Percentiles rank a stretch among this genome's conserved stretches.
phyloP scores from a whole-genome alignment of 345 rosid genomes.

The Salix dunnii region DNA sequence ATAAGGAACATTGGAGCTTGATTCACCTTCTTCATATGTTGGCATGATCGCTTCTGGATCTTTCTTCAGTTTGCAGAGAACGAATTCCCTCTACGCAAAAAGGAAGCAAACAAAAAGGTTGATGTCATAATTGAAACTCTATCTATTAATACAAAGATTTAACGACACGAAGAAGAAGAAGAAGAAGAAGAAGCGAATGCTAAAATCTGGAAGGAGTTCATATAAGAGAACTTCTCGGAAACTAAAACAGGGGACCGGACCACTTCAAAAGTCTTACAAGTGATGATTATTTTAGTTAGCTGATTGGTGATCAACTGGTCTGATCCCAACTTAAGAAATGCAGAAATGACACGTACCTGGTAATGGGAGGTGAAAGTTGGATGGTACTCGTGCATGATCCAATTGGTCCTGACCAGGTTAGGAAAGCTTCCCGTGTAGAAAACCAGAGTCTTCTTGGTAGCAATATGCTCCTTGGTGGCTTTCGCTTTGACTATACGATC shows the following conservation, averaged over 20 bases:
- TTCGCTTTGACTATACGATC: not conserved
- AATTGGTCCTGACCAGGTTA: not conserved
- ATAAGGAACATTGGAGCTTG: not conserved
- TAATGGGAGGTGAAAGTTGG: not conserved
- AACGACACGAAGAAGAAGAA: too few relatives aligned
- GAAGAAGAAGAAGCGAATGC: too few relatives aligned
- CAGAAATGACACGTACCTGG: not conserved
- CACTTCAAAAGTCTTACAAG: not conserved
- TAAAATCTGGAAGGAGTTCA: too few relatives aligned
- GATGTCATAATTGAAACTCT: too few relatives aligned
- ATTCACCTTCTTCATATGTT: not conserved
- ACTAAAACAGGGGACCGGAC: not conserved
- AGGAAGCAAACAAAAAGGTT: not conserved
- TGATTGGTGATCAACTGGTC: not conserved
- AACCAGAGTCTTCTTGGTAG: conserved; percentile 12
- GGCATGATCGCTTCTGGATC: not conserved
- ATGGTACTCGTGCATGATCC: conserved; percentile 19
- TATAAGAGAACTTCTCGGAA: not conserved
- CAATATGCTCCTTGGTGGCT: not conserved
- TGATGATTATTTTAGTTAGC: too few relatives aligned
- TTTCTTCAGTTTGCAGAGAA: conserved; percentile 16
- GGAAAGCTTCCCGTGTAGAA: not conserved
- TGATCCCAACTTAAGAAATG: not conserved
- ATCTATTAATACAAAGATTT: too few relatives aligned
- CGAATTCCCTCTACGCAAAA: not conserved